Evolutionary conservation across 1,284 basidiomycete species (phyloP), one percentile per base, ranked within the genome.

Genomic region (Tilletia indica): DNA sequence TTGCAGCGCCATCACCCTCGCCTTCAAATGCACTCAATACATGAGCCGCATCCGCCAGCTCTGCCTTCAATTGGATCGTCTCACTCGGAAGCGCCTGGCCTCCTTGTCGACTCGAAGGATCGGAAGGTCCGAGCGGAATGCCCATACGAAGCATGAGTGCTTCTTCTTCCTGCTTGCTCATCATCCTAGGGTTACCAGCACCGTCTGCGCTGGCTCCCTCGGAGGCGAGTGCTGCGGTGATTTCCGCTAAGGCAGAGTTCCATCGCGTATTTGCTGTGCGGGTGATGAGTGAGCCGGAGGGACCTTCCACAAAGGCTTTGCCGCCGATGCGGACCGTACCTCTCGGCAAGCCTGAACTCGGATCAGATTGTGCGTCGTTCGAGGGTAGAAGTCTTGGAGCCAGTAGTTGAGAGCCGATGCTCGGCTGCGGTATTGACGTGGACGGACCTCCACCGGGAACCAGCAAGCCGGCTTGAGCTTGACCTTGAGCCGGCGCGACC

Each of bases 301-400:
- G 79, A 16, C 79, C 79, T 4, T 76, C 73, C 2, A 81, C 79
- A 74, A 81, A 77, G 67, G 77, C 75, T 70, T 81, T 81, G 21
- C 48, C 68, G 31, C 56, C 38, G 66, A 47, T 49, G 42, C 66
- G 25, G 9, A 67, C 45, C 39, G 66, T 67, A 5, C 66, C 47
- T 31, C 21, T 42, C 25, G 45, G 47, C 21, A 36, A 25, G 66
- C 14, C 66, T 21, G 66, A 25, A 0, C 39, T 47, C 5, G 61
- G 34, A 14, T 38, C 19, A 16, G 61, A 19, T 34, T 58, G 21
- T 31, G 4, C 56, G 12, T n/a, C 21, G 42, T 8, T 45, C 9
- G 51, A 19, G 6, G 51, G 51, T 11, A 54, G 51, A 19, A 54
- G n/a, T 11, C 51, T 11, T 19, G 51, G 51, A 19, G 51, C 51